Conservation (phyloP, 129 eudicot genomes). For the Flaveria brownii region DNA sequence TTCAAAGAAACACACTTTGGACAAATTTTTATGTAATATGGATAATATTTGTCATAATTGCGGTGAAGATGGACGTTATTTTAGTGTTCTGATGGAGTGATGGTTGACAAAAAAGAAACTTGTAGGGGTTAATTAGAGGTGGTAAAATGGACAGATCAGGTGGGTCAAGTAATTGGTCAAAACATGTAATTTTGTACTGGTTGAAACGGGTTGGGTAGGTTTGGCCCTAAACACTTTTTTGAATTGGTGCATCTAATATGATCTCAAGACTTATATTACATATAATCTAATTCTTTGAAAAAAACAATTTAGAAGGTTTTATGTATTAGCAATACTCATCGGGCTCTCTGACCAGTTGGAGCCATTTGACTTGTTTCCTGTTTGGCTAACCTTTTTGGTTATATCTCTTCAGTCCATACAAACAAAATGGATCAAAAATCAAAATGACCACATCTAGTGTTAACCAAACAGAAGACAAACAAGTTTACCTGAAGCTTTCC, state of each 20-base stretch:
- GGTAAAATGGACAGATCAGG: neutral
- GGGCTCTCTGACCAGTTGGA: neutral
- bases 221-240: neutral
- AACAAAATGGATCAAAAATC: neutral
- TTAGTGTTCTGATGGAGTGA: no score
- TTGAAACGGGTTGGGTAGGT: neutral
- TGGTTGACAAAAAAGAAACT: no score
- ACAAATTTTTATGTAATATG: neutral
- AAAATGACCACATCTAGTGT: neutral
- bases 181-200: neutral
- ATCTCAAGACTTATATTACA: no score
- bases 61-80: no score
- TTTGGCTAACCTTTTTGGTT: neutral
- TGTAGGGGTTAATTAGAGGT: neutral
- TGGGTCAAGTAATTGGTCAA: neutral
- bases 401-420: neutral
- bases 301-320: no score
- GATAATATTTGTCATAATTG: neutral
- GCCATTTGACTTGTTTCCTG: neutral
- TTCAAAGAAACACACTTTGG: neutral
- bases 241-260: neutral
- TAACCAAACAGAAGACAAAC: neutral
- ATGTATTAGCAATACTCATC: neutral
- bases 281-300: neutral
- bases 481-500: slow-evolving; percentile 79